Evolutionary conservation across 1,139 yeast species (phyloP).

Genomic region (Saccharomyces hybrid): DNA sequence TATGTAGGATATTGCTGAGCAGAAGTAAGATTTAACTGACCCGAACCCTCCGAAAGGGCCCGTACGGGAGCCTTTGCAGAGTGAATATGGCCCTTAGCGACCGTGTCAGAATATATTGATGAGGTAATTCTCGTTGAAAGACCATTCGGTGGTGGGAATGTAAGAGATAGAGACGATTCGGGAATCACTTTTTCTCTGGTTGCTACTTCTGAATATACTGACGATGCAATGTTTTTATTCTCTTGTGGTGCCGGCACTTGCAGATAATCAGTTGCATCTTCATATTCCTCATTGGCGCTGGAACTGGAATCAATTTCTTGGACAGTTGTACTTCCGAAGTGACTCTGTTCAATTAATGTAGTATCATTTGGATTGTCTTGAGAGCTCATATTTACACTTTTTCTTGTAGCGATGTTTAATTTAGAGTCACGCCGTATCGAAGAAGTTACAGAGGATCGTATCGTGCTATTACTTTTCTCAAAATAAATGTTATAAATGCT

Average conservation of each 20-base stretch:
- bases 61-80: neutral
- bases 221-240: slow-evolving; percentile 21
- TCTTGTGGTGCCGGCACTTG: neutral
- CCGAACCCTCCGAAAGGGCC: neutral
- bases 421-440: slow-evolving; percentile 4
- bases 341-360: neutral
- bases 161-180: slow-evolving; percentile 12
- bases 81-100: slow-evolving; percentile 4
- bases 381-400: neutral
- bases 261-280: slow-evolving; percentile 3
- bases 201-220: slow-evolving; percentile 29
- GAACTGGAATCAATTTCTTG: neutral
- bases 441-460: slow-evolving; percentile 3
- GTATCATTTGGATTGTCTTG: neutral
- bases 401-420: neutral
- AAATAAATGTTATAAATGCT: slow-evolving; percentile 69
- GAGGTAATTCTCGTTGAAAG: slow-evolving; percentile 26
- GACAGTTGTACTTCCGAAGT: neutral
- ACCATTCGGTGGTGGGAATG: neutral
- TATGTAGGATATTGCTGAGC: neutral
- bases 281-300: neutral
- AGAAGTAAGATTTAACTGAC: neutral
- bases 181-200: neutral
- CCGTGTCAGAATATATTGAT: slow-evolving; percentile 29
- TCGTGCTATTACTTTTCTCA: slow-evolving; percentile 45